Conservation (phyloP, 2,329 filamentous ascomycete species). For the Colletotrichum chlorophyti region DNA sequence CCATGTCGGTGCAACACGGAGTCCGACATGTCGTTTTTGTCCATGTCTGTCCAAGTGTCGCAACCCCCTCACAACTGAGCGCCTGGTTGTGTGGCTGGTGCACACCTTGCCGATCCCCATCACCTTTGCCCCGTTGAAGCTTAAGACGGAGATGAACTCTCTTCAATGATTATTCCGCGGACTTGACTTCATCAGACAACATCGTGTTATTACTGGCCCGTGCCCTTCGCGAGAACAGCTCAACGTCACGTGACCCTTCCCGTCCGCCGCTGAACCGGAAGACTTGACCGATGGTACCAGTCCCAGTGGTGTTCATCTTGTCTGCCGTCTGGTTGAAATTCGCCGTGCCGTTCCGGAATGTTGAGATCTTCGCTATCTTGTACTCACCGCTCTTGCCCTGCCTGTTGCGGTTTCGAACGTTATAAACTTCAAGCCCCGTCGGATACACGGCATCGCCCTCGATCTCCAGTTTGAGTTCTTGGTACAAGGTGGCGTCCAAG, state of each 20-base stretch:
- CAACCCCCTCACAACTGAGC: not conserved
- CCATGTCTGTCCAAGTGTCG: not conserved
- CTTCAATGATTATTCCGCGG: conserved; percentile 36
- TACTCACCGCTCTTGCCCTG: conserved; percentile 15
- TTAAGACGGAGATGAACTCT: conserved; percentile 2
- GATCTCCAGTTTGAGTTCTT: conserved; percentile 47
- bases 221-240: conserved; percentile 66
- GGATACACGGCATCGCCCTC: conserved; percentile 56
- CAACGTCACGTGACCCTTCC: conserved; percentile 32
- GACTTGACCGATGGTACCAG: conserved; percentile 62
- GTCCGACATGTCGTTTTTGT: conserved; percentile 14
- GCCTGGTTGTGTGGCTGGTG: conserved; percentile 4
- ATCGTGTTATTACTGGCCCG: conserved; percentile 61
- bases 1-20: conserved; percentile 23
- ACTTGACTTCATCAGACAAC: conserved; percentile 52
- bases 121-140: not conserved
- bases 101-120: conserved; percentile 9
- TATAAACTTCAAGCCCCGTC: conserved; percentile 65
- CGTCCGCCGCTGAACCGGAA: conserved; percentile 59
- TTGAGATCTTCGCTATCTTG: conserved; percentile 45
- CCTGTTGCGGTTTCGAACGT: conserved; percentile 34
- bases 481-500: conserved; percentile 49
- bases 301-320: conserved; percentile 54
- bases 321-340: conserved; percentile 56
- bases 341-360: conserved; percentile 64